A percentile compares a stretch with the other conserved stretches of the same genome.
Conservation (phyloP, 106 monocot genomes). For the Vanilla planifolia region DNA sequence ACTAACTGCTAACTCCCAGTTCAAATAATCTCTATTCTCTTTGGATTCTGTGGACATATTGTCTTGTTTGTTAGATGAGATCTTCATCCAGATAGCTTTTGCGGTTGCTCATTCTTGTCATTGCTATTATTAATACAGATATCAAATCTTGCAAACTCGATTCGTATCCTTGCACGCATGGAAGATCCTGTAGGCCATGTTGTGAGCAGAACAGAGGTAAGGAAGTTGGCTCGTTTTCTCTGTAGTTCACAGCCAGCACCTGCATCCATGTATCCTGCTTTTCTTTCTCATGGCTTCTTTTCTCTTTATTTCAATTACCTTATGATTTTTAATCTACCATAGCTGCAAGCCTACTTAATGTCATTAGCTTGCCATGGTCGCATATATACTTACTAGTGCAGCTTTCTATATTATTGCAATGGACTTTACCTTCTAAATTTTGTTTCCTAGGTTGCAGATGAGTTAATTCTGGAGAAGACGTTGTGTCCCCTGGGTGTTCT, state of each 20-base stretch:
- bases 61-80: not conserved
- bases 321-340: not conserved
- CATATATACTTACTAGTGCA: not conserved
- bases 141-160: constrained; percentile 79
- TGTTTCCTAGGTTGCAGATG: constrained; percentile 62
- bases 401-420: not conserved
- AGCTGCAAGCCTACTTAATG: not conserved
- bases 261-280: not conserved
- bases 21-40: not conserved
- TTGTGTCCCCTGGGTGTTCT: constrained; percentile 83
- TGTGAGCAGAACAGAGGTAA: constrained; percentile 66
- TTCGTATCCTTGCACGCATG: constrained; percentile 86
- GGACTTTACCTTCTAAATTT: not conserved
- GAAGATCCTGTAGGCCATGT: constrained; percentile 75
- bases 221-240: not conserved
- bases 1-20: not conserved
- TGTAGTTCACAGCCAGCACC: not conserved
- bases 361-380: not conserved
- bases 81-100: not conserved
- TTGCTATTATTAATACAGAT: constrained; percentile 31
- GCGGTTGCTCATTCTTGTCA: not conserved
- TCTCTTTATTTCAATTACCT: not conserved
- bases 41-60: not conserved
- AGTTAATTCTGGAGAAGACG: constrained; percentile 70
- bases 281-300: not conserved